phyloP scores from a whole-genome alignment of 106 monocot genomes.

The Narthecium ossifragum region DNA sequence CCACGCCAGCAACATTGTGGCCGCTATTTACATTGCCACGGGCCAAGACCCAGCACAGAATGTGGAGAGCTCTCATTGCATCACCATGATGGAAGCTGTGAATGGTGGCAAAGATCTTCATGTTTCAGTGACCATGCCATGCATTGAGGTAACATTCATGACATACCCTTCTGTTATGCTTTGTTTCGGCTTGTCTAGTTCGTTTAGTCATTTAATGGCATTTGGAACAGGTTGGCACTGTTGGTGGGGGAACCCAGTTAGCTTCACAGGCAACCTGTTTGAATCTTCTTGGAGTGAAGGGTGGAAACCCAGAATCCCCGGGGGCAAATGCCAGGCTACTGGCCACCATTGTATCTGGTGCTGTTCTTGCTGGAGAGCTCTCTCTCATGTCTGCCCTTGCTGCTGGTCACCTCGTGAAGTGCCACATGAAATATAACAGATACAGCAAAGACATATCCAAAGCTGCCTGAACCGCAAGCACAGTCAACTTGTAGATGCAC shows the following conservation, averaged over 20 bases:
- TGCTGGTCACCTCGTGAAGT: conserved; percentile 72
- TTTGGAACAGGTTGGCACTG: conserved; percentile 56
- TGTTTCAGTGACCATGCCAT: conserved; percentile 70
- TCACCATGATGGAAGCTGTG: conserved; percentile 67
- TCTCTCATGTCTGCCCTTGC: conserved; percentile 86
- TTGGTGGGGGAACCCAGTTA: conserved; percentile 77
- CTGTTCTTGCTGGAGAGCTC: conserved; percentile 78
- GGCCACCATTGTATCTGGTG: conserved; percentile 60
- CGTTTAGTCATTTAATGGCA: background rate
- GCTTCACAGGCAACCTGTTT: conserved; percentile 67
- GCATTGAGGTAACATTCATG: conserved; percentile 43
- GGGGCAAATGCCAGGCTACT: conserved; percentile 63
- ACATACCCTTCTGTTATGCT: background rate
- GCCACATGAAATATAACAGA: conserved; percentile 87
- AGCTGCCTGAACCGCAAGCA: no score
- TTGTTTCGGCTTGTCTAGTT: background rate
- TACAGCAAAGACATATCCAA: conserved; percentile 62
- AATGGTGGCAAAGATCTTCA: conserved; percentile 70
- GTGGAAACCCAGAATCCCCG: conserved; percentile 46
- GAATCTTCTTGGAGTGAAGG: conserved; percentile 70
- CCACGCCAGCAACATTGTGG: conserved; percentile 67
- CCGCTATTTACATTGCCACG: conserved; percentile 63
- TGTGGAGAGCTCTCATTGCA: conserved; percentile 73
- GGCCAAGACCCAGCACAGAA: conserved; percentile 78
- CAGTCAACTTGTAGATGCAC: no score